These are phyloP conservation scores for Candida coquimbonensis DNA, from an alignment of 805 yeast species.

Conservation along the genomic window DNA sequence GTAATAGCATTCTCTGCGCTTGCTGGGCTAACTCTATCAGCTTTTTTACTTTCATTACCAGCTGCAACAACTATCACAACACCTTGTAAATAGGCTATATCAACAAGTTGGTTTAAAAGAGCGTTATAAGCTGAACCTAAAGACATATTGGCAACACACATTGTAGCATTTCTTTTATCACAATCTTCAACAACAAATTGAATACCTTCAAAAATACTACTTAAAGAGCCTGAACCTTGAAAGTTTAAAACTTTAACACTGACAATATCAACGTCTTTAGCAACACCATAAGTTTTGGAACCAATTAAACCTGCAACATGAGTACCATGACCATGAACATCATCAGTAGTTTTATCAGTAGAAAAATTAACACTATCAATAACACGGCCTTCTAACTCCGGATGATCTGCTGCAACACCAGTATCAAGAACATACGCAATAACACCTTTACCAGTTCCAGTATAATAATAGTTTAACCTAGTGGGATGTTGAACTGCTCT, in stretches of 20 bases:
- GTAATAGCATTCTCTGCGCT: conserved; percentile 64
- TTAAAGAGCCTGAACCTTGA: conserved; percentile 60
- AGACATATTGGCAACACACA: conserved; percentile 67
- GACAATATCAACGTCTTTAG: conserved; percentile 56
- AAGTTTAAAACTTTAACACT: conserved; percentile 65
- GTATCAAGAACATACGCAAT: conserved; percentile 78
- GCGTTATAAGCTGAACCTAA: conserved; percentile 64
- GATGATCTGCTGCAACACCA: conserved; percentile 56
- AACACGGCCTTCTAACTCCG: conserved; percentile 59
- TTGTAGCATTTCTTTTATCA: conserved; percentile 27
- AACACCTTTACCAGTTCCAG: conserved; percentile 50
- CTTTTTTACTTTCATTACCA: conserved; percentile 71
- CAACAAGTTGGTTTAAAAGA: conserved; percentile 65
- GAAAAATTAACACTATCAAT: conserved; percentile 53
- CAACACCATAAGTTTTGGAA: conserved; percentile 74
- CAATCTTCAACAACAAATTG: conserved; percentile 61
- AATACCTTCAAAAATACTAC: conserved; percentile 55
- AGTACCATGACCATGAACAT: conserved; percentile 82
- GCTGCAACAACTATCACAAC: conserved; percentile 74
- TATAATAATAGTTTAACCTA: conserved; percentile 36
- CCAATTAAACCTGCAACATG: conserved; percentile 90
- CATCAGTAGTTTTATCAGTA: conserved; percentile 34
- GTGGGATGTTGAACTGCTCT: conserved; percentile 12
- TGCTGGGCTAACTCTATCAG: conserved; percentile 80
- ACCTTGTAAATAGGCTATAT: conserved; percentile 67